Conservation (phyloP, 2,329 filamentous ascomycete species). For the Fusarium humuli region DNA sequence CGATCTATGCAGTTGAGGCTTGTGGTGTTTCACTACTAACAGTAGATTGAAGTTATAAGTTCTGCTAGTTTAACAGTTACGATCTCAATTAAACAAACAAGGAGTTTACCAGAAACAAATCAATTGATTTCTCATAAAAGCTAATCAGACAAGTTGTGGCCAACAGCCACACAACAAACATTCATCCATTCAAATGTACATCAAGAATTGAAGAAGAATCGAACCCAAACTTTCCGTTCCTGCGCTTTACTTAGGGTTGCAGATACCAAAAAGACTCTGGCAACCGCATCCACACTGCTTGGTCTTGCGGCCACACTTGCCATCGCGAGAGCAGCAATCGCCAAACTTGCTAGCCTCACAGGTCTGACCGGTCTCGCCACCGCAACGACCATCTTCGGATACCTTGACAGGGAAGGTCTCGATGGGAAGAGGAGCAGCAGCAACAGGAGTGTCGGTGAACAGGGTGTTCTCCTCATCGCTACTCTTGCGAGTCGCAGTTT, state of each 20-base stretch:
- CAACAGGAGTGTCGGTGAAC: slow-evolving; percentile 29
- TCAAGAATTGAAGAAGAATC: slow-evolving; percentile 42
- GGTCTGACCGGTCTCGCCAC: slow-evolving; percentile 54
- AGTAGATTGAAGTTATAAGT: background rate
- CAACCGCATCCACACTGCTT: slow-evolving; percentile 54
- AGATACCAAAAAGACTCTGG: slow-evolving; percentile 52
- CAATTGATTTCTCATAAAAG: slow-evolving; percentile 26
- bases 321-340: slow-evolving; percentile 57
- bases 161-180: slow-evolving; percentile 24
- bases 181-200: slow-evolving; percentile 39
- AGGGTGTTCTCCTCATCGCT: slow-evolving; percentile 7
- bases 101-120: background rate
- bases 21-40: background rate
- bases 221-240: background rate
- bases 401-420: slow-evolving; percentile 44
- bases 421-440: slow-evolving; percentile 13
- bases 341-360: slow-evolving; percentile 57
- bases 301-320: slow-evolving; percentile 54
- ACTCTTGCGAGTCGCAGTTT: slow-evolving; percentile 23
- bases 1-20: background rate
- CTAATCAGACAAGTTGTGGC: slow-evolving; percentile 10
- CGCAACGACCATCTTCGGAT: slow-evolving; percentile 56
- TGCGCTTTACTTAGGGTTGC: slow-evolving; percentile 35
- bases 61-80: background rate
- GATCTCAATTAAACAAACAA: background rate